These are phyloP conservation scores for Chlamydomonas urium DNA, from an alignment of 139 green algal species.

Conservation along the genomic window DNA sequence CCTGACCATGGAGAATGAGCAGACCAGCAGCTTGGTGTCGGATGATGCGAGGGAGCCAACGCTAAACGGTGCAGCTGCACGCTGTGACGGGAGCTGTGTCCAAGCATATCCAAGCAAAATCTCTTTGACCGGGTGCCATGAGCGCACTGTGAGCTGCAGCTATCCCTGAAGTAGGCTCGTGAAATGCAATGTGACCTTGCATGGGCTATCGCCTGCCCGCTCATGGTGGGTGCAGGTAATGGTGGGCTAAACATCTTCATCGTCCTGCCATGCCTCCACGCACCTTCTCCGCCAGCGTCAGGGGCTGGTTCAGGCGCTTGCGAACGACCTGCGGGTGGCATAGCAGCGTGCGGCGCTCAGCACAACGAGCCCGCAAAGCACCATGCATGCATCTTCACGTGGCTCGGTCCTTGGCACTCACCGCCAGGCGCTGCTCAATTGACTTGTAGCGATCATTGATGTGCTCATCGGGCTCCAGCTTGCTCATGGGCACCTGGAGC, in stretches of 20 bases:
- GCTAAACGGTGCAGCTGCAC: neutral
- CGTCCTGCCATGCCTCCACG: neutral
- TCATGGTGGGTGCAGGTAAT: too few relatives aligned
- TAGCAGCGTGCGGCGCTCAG: neutral
- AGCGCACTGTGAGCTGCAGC: neutral
- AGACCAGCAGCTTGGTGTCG: neutral
- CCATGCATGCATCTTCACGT: neutral
- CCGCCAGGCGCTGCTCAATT: conserved; percentile 75
- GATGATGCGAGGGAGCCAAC: neutral
- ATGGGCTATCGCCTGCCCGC: too few relatives aligned
- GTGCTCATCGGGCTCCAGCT: conserved; percentile 67
- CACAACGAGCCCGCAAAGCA: conserved; percentile 5
- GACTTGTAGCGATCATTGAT: conserved; percentile 87
- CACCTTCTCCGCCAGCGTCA: conserved; percentile 92
- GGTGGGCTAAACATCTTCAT: too few relatives aligned
- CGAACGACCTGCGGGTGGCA: conserved; percentile 63
- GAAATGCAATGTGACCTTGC: neutral
- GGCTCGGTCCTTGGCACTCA: conserved; percentile 29
- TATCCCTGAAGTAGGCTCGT: neutral
- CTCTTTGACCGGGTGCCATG: neutral
- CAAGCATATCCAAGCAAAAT: neutral
- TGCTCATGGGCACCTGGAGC: conserved; percentile 74
- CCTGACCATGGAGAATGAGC: conserved; percentile 59
- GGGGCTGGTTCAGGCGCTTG: conserved; percentile 77
- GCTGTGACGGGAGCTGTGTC: neutral